These are phyloP conservation scores for Aspergillus neoniger DNA, from an alignment of 2,329 filamentous ascomycete genomes.

Conservation along the genomic window DNA sequence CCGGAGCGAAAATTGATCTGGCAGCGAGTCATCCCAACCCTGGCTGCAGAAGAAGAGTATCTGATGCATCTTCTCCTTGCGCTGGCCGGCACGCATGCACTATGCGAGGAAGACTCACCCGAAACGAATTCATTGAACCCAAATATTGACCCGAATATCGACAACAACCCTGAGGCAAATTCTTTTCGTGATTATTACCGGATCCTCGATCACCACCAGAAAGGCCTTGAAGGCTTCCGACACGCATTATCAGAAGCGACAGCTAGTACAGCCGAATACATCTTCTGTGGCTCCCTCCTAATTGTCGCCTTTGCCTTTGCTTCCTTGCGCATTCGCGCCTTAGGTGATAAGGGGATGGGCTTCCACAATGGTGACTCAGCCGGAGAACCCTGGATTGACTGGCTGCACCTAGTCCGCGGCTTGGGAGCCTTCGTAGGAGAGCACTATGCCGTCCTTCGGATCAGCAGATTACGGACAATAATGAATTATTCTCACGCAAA, in stretches of 20 bases:
- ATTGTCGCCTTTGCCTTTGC: constrained; percentile 24
- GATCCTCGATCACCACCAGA: constrained; percentile 26
- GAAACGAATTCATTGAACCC: too few species aligned
- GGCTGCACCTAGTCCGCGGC: constrained; percentile 3
- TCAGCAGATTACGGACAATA: not conserved
- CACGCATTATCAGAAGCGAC: constrained; percentile 11
- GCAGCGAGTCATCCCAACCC: constrained; percentile 25
- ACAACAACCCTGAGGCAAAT: too few species aligned
- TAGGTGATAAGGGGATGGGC: not conserved
- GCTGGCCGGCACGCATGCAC: constrained; percentile 24
- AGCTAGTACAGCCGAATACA: constrained; percentile 13
- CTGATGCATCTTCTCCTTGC: constrained; percentile 31
- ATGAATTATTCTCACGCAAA: not conserved
- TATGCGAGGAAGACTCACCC: constrained; percentile 7
- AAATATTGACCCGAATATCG: too few species aligned
- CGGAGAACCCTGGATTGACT: not conserved
- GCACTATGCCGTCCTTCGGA: not conserved
- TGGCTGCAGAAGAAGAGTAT: constrained; percentile 20
- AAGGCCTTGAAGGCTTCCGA: constrained; percentile 20
- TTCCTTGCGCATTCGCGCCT: constrained; percentile 14
- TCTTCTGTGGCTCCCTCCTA: constrained; percentile 22
- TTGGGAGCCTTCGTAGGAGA: not conserved
- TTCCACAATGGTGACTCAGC: not conserved
- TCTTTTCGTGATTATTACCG: not conserved
- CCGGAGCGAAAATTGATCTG: constrained; percentile 12